Base-by-base conservation (phyloP, 352 stramenopile genomes). In the Phytophthora niederhauseri region DNA sequence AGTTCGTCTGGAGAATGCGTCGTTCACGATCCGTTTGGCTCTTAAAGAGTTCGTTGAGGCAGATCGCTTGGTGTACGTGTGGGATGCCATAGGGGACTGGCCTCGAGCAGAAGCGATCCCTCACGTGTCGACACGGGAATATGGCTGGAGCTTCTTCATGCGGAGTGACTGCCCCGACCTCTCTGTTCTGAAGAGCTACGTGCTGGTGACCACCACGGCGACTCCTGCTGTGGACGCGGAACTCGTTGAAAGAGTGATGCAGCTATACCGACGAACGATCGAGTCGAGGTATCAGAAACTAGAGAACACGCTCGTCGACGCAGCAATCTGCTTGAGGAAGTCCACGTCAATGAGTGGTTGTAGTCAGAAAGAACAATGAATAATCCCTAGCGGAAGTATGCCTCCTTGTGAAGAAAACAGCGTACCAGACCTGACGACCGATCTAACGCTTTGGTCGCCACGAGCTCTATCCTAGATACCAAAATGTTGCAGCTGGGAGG, bases 251-350 rank as follows among this genome's bases (percentile, higher is more conserved):
- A 54, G 41, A 11, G 55, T 65, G 19, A 73, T 73, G 61, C 53
- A 66, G 8, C 30, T 73, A 31, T 73, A 73, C 59, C 66, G 60
- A 9, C 61, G 57, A 28, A 70, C 66, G 9, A 65, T 73, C 30
- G 61, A 73, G 22, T 26, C 63, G 4, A 51, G 66, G 26, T 70
- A 73, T 9, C 66, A 73, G 50, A 61, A 63, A 9, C 31, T 73
- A n/a, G 66, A 73, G 22, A 73, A 73, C 14, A 49, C 66, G 15
- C 38, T 73, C 5, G 54, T 73, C 17, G 66, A 73, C 62, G 46
- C 52, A 1, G 34, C 59, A 6, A 73, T 68, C 12, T 54, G 49
- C 58, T 41, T 45, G 0, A 61, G 24, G 31, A 61, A 67, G 15
- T 43, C 30, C 6, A 7, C 14, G 4, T 43, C 12, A 6, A 1